A percentile compares a stretch with the other conserved stretches of the same genome.
These are phyloP conservation scores for Suillus placidus DNA, from an alignment of 768 basidiomycete species.

Conservation along the genomic window DNA sequence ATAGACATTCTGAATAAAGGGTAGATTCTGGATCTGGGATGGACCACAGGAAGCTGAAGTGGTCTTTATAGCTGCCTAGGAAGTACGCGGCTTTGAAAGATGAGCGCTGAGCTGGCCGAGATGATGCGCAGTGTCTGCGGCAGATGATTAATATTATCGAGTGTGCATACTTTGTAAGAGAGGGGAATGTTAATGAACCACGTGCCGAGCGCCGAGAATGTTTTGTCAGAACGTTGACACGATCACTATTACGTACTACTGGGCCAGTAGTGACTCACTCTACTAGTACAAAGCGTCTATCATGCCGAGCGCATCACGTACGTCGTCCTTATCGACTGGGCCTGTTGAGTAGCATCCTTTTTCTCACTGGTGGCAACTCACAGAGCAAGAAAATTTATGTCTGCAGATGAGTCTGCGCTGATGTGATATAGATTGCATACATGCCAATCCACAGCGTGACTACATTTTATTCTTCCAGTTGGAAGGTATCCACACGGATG, in stretches of 20 bases:
- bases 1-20: constrained; percentile 25
- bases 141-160: neutral
- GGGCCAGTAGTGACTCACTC: too few species aligned
- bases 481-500: neutral
- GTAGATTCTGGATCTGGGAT: neutral
- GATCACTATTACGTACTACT: too few species aligned
- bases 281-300: too few species aligned
- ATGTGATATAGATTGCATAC: neutral
- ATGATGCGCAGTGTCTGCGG: neutral
- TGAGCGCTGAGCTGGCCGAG: neutral
- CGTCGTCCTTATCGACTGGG: too few species aligned
- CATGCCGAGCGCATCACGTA: too few species aligned
- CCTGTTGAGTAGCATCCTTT: too few species aligned
- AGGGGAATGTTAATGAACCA: too few species aligned
- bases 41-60: neutral
- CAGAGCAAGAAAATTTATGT: too few species aligned
- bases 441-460: neutral
- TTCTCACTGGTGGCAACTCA: too few species aligned
- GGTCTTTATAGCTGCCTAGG: neutral
- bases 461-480: neutral
- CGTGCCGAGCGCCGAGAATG: too few species aligned
- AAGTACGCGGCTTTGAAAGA: neutral
- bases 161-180: too few species aligned
- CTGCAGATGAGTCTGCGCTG: neutral
- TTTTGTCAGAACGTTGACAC: too few species aligned